Percentiles rank a stretch among this genome's conserved stretches.
phyloP scores from a whole-genome alignment of 179 eudicot genomes.

The Carnegiea gigantea region DNA sequence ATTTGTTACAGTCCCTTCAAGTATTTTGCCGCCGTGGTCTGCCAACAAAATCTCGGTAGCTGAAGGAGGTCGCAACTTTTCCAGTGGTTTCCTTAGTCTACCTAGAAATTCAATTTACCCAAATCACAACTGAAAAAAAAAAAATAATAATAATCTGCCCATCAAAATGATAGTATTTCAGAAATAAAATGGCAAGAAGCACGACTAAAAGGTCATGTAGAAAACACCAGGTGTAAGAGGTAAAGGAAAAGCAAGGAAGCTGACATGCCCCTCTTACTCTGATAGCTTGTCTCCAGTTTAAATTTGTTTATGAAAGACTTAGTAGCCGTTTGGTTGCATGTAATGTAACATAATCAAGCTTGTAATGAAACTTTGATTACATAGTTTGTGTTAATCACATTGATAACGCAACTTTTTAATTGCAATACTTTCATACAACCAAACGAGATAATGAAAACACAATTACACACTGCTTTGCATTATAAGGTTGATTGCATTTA shows the following conservation, averaged over 20 bases:
- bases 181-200: conserved; percentile 5
- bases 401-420: too few relatives aligned
- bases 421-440: too few relatives aligned
- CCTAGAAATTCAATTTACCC: conserved; percentile 32
- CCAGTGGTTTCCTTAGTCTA: conserved; percentile 82
- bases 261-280: neutral
- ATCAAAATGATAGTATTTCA: conserved; percentile 9
- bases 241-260: neutral
- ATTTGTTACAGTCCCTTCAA: conserved; percentile 84
- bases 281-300: neutral
- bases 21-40: conserved; percentile 69
- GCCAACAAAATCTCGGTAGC: conserved; percentile 79
- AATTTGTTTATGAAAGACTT: neutral
- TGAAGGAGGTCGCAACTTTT: conserved; percentile 70
- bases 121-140: conserved; percentile 19
- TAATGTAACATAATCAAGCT: too few relatives aligned
- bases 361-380: too few relatives aligned
- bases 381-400: too few relatives aligned
- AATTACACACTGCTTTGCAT: too few relatives aligned
- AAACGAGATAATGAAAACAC: too few relatives aligned
- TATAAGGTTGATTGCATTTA: too few relatives aligned
- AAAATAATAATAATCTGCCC: conserved; percentile 5
- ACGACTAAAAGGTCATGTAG: neutral
- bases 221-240: neutral
- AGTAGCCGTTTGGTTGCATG: too few relatives aligned